Percentiles rank a stretch among this genome's conserved stretches.
Evolutionary conservation across 2,329 filamentous ascomycete genomes (phyloP).

Genomic region (Colletotrichum filicis): DNA sequence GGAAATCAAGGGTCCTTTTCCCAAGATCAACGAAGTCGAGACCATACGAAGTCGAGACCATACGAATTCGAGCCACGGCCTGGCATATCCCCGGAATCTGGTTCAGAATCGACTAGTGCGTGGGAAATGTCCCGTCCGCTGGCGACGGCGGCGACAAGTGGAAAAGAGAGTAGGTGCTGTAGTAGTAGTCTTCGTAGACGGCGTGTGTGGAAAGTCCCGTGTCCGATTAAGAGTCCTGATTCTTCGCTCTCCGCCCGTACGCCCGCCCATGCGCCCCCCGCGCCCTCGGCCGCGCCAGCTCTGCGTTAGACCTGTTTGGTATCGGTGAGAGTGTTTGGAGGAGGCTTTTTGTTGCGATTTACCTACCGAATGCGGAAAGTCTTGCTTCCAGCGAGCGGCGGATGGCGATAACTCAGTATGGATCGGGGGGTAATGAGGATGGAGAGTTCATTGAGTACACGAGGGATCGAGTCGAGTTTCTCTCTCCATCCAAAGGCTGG

Average conservation of each 20-base stretch:
- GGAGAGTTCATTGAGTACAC: background rate
- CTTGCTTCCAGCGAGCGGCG: background rate
- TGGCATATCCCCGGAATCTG: background rate
- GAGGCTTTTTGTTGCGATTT: background rate
- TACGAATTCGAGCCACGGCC: background rate
- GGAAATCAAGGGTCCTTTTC: background rate
- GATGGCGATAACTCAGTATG: background rate
- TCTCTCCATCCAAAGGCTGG: no score
- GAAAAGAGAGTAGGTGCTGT: background rate
- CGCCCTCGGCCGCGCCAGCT: no score
- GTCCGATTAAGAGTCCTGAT: background rate
- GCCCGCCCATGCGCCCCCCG: background rate
- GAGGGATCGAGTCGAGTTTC: no score
- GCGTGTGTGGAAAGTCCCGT: background rate
- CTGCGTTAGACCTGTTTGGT: background rate
- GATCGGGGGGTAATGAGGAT: background rate
- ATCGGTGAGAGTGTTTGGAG: background rate
- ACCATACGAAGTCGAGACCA: background rate
- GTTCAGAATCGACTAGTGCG: background rate
- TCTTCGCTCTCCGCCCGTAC: background rate
- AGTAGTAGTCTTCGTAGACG: background rate
- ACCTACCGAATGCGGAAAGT: slow-evolving; percentile 11
- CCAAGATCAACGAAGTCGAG: background rate
- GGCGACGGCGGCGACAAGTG: background rate
- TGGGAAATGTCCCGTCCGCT: background rate